Evolutionary conservation across 1,284 basidiomycete genomes (phyloP).

Genomic region (Gymnopus androsaceus): DNA sequence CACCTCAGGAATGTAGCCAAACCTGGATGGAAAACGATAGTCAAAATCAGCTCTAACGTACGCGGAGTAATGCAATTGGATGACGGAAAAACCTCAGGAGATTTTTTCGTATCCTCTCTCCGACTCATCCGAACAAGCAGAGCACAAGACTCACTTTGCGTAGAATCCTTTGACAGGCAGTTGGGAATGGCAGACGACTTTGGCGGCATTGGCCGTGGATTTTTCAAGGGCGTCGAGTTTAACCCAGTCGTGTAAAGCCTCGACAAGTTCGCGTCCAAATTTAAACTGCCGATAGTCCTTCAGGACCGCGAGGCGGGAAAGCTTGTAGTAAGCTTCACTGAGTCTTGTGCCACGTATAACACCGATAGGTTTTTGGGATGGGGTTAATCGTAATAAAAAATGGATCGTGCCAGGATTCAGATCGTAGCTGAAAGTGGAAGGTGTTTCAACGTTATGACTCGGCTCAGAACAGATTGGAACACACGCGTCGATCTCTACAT

Average conservation of each 20-base stretch:
- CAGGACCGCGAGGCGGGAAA: conserved; percentile 68
- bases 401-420: conserved; percentile 65
- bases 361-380: conserved; percentile 63
- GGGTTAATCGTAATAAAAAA: conserved; percentile 66
- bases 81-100: conserved; percentile 2
- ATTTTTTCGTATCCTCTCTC: not conserved
- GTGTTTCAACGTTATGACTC: not conserved
- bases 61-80: conserved; percentile 11
- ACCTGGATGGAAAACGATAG: conserved; percentile 42
- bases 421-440: conserved; percentile 36
- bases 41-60: not conserved
- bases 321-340: conserved; percentile 22
- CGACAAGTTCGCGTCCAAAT: conserved; percentile 66
- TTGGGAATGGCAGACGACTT: conserved; percentile 67
- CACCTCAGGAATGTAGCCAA: conserved; percentile 71
- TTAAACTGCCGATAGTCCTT: conserved; percentile 62
- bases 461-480: conserved; percentile 28
- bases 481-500: conserved; percentile 72
- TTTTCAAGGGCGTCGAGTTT: conserved; percentile 41
- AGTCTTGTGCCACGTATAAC: conserved; percentile 52
- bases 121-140: not conserved
- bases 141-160: conserved; percentile 49
- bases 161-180: conserved; percentile 72
- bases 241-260: conserved; percentile 60
- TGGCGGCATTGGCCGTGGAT: conserved; percentile 28